These are phyloP conservation scores for Trypanosoma cruzi DNA, from an alignment of 208 protist species.

Conservation along the genomic window DNA sequence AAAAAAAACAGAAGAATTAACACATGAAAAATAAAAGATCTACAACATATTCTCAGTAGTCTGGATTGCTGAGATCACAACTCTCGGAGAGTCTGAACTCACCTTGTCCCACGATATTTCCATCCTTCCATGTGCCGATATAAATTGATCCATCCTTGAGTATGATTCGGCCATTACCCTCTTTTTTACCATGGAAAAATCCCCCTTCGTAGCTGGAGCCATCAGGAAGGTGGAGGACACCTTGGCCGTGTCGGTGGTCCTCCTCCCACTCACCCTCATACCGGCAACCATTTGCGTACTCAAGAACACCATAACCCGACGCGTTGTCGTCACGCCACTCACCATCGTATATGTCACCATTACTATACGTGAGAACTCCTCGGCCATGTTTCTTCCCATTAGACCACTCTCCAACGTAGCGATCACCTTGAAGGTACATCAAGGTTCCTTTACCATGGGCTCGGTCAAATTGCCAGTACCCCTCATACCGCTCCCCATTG, in stretches of 20 bases:
- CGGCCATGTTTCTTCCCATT: slow-evolving; percentile 91
- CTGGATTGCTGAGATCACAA: slow-evolving; percentile 91
- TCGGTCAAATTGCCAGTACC: slow-evolving; percentile 91
- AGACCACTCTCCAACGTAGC: slow-evolving; percentile 92
- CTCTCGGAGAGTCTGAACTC: slow-evolving; percentile 88
- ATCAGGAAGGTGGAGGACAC: slow-evolving; percentile 78
- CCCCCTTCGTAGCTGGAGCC: slow-evolving; percentile 88
- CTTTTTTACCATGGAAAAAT: slow-evolving; percentile 89
- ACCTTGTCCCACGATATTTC: slow-evolving; percentile 84
- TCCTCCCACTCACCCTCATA: slow-evolving; percentile 92
- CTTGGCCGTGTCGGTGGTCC: slow-evolving; percentile 83
- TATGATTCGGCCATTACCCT: slow-evolving; percentile 88
- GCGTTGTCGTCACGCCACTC: slow-evolving; percentile 89
- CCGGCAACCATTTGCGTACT: slow-evolving; percentile 90
- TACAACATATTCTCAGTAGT: slow-evolving; percentile 64
- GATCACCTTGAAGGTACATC: slow-evolving; percentile 91
- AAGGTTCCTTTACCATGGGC: slow-evolving; percentile 90
- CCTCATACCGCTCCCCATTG: slow-evolving; percentile 90
- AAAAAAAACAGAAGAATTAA: background rate
- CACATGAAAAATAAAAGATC: slow-evolving; percentile 21
- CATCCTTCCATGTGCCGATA: slow-evolving; percentile 90
- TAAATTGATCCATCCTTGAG: slow-evolving; percentile 91
- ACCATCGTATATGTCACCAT: slow-evolving; percentile 92
- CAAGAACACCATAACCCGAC: slow-evolving; percentile 81
- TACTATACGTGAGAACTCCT: slow-evolving; percentile 89